These are phyloP conservation scores for Orbilia oligospora DNA, from an alignment of 2,329 filamentous ascomycete genomes.

Conservation along the genomic window DNA sequence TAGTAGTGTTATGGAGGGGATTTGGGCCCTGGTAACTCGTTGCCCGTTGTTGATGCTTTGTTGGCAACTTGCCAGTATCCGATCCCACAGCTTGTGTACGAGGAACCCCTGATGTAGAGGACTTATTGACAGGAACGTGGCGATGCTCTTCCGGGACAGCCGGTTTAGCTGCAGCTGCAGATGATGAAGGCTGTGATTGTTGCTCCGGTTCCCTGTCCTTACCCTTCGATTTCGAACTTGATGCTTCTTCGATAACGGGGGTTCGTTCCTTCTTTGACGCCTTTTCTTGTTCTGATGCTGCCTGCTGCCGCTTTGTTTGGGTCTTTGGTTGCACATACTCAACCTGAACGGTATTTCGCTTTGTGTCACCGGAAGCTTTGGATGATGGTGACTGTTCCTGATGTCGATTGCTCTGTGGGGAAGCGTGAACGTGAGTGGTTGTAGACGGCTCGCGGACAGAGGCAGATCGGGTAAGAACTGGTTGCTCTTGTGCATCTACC, in stretches of 20 bases:
- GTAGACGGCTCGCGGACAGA: constrained; percentile 92
- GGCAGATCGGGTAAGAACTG: constrained; percentile 68
- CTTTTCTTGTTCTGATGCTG: constrained; percentile 37
- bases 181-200: constrained; percentile 40
- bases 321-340: constrained; percentile 96
- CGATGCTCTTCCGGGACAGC: constrained; percentile 40
- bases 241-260: constrained; percentile 29
- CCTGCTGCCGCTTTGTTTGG: constrained; percentile 75
- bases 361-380: constrained; percentile 82
- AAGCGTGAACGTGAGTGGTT: constrained; percentile 71
- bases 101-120: constrained; percentile 55
- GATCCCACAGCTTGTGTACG: constrained; percentile 53
- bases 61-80: constrained; percentile 59
- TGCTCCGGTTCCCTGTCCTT: constrained; percentile 47
- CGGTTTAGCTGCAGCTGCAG: constrained; percentile 36
- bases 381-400: constrained; percentile 68
- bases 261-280: constrained; percentile 49
- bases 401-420: constrained; percentile 67
- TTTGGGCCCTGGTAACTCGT: constrained; percentile 55
- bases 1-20: constrained; percentile 38
- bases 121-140: constrained; percentile 32
- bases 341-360: constrained; percentile 94
- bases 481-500: constrained; percentile 70
- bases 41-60: constrained; percentile 56
- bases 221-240: constrained; percentile 37